A percentile compares a stretch with the other conserved stretches of the same genome.
Evolutionary conservation across 345 rosid genomes (phyloP).

Genomic region (Laguncularia racemosa): DNA sequence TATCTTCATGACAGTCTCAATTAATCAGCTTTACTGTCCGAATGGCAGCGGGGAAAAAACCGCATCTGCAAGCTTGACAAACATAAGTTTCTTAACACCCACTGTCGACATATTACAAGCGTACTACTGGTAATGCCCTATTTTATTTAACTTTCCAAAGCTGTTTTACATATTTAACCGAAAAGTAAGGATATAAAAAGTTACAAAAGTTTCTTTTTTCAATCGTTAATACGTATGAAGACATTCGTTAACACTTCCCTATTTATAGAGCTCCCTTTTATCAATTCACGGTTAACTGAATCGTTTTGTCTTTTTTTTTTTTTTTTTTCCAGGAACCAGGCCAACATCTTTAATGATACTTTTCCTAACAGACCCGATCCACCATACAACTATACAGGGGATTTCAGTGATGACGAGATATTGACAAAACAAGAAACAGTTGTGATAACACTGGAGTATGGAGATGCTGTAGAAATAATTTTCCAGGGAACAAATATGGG

Average conservation of each 20-base stretch:
- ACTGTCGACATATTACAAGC: constrained; percentile 30
- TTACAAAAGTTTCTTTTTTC: too few species aligned
- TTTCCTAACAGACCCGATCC: constrained; percentile 13
- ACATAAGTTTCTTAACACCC: constrained; percentile 27
- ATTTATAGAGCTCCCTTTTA: too few species aligned
- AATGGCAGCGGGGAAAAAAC: constrained; percentile 5
- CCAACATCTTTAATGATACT: not conserved
- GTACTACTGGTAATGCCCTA: constrained; percentile 22
- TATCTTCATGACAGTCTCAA: constrained; percentile 16
- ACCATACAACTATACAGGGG: constrained; percentile 27
- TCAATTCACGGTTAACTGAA: too few species aligned
- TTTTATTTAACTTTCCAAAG: too few species aligned
- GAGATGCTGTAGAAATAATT: constrained; percentile 30
- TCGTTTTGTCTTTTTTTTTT: not conserved
- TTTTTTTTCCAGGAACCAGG: not conserved
- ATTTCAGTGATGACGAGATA: not conserved
- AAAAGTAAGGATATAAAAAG: too few species aligned
- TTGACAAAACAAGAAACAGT: constrained; percentile 16
- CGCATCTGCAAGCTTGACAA: constrained; percentile 31
- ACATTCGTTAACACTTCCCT: too few species aligned
- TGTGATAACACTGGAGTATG: constrained; percentile 20
- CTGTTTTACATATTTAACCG: too few species aligned
- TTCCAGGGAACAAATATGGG: constrained; percentile 32
- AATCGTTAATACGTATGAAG: too few species aligned
- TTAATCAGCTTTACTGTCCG: constrained; percentile 18